A percentile compares a stretch with the other conserved stretches of the same genome.
These are phyloP conservation scores for Didymella lethalis DNA, from an alignment of 2,329 filamentous ascomycete genomes.

Conservation along the genomic window DNA sequence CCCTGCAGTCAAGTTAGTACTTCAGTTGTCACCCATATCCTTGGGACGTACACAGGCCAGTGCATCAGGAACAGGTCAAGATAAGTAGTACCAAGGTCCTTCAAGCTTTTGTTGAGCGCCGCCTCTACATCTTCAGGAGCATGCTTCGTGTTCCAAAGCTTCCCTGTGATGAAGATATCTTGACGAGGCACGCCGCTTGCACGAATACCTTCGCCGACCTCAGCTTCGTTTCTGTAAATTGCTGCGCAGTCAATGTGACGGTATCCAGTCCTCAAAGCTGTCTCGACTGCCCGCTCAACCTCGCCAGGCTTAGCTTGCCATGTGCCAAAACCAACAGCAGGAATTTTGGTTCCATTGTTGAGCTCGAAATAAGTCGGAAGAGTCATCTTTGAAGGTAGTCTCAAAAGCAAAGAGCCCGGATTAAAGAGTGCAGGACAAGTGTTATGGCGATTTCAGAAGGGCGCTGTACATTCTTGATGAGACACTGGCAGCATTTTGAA, in stretches of 20 bases:
- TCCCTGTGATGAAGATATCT: slow-evolving; percentile 77
- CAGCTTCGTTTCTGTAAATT: slow-evolving; percentile 77
- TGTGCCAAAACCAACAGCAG: slow-evolving; percentile 76
- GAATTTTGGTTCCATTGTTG: slow-evolving; percentile 76
- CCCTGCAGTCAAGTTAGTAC: slow-evolving; percentile 7
- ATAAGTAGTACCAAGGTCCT: slow-evolving; percentile 69
- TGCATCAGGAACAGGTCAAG: slow-evolving; percentile 74
- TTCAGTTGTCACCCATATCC: background rate
- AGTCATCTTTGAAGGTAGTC: slow-evolving; percentile 20
- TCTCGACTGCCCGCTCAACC: slow-evolving; percentile 67
- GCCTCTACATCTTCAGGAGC: slow-evolving; percentile 65
- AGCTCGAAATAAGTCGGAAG: slow-evolving; percentile 56
- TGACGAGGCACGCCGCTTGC: slow-evolving; percentile 67
- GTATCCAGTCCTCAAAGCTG: slow-evolving; percentile 71
- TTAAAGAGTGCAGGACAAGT: background rate
- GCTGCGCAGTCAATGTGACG: slow-evolving; percentile 77
- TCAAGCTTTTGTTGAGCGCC: slow-evolving; percentile 66
- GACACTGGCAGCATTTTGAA: background rate
- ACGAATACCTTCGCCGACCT: slow-evolving; percentile 75
- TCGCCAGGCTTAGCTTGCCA: slow-evolving; percentile 76
- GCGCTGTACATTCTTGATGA: background rate
- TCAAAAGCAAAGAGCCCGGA: background rate
- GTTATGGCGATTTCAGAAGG: background rate
- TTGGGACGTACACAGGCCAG: slow-evolving; percentile 57
- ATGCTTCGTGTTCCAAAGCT: slow-evolving; percentile 81